Percentiles rank a stretch among this genome's conserved stretches.
Conservation (phyloP, 148 eudicot genomes). For the Vaccinium vitisidaea region DNA sequence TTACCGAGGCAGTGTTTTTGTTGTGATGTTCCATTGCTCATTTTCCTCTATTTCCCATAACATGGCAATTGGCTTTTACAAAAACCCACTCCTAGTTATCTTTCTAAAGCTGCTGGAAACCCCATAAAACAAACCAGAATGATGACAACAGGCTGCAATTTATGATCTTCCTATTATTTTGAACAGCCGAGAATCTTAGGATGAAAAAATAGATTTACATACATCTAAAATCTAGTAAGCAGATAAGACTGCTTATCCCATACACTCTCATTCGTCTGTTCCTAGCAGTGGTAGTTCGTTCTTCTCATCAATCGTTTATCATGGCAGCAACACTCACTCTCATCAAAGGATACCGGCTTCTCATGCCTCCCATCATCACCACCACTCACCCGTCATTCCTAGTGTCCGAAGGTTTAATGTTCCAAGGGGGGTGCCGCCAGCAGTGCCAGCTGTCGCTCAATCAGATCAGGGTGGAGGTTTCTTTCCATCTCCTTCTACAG, state of each 20-base stretch:
- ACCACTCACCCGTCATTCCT: slow-evolving; percentile 24
- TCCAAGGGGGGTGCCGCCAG: slow-evolving; percentile 21
- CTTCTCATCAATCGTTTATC: slow-evolving; percentile 7
- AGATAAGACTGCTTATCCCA: neutral
- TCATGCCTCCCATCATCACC: slow-evolving; percentile 28
- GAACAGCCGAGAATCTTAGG: neutral
- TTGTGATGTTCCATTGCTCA: neutral
- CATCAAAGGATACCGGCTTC: slow-evolving; percentile 28
- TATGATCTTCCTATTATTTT: neutral
- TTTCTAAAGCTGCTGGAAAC: slow-evolving; percentile 1
- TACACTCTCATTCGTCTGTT: neutral
- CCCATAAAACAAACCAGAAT: neutral
- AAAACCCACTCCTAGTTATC: neutral
- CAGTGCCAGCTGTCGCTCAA: slow-evolving; percentile 6
- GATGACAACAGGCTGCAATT: slow-evolving; percentile 3
- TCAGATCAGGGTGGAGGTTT: slow-evolving; percentile 26
- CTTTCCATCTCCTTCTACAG: slow-evolving; percentile 18
- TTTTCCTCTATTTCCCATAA: neutral
- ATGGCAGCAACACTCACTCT: slow-evolving; percentile 13
- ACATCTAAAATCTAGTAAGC: neutral
- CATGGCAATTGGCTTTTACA: neutral
- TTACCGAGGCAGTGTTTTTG: neutral
- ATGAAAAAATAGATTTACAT: neutral
- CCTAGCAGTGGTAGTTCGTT: slow-evolving; percentile 14
- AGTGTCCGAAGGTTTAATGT: slow-evolving; percentile 26